Percentiles rank a stretch among this genome's conserved stretches.
Evolutionary conservation across 2,329 filamentous ascomycete genomes (phyloP).

Genomic region (Cladosporium sp.): DNA sequence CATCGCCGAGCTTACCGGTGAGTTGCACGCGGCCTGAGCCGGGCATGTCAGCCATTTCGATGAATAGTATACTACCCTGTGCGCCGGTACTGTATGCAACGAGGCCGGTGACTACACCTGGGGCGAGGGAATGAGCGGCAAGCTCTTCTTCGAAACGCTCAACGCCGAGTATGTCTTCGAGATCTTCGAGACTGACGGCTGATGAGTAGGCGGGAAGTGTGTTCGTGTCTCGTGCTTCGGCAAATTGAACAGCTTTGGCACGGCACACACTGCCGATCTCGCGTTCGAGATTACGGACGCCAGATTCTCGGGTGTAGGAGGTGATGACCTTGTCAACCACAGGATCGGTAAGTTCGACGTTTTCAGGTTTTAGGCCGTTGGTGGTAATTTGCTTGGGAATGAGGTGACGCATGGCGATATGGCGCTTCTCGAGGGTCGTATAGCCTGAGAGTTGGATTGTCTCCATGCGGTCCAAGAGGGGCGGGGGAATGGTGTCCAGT

Average conservation of each 20-base stretch:
- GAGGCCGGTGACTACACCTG: slow-evolving; percentile 91
- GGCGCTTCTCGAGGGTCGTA: slow-evolving; percentile 92
- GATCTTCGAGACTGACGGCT: slow-evolving; percentile 68
- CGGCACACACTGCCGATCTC: slow-evolving; percentile 94
- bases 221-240: slow-evolving; percentile 77
- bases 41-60: slow-evolving; percentile 97
- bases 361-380: slow-evolving; percentile 74
- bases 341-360: slow-evolving; percentile 73
- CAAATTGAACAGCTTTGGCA: slow-evolving; percentile 90
- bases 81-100: slow-evolving; percentile 92
- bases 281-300: slow-evolving; percentile 91
- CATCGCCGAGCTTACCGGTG: slow-evolving; percentile 92
- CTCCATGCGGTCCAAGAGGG: slow-evolving; percentile 94
- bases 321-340: slow-evolving; percentile 95
- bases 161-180: slow-evolving; percentile 87
- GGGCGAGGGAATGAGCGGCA: slow-evolving; percentile 73
- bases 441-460: slow-evolving; percentile 91
- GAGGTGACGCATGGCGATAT: slow-evolving; percentile 90
- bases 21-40: slow-evolving; percentile 88
- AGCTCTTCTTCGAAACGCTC: slow-evolving; percentile 96
- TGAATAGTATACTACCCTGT: slow-evolving; percentile 95
- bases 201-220: slow-evolving; percentile 65
- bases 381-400: slow-evolving; percentile 91
- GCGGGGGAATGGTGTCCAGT: slow-evolving; percentile 90
- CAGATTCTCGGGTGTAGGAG: slow-evolving; percentile 92